Conservation (phyloP, 2,329 filamentous ascomycete genomes). For the Pyricularia pennisetigena region DNA sequence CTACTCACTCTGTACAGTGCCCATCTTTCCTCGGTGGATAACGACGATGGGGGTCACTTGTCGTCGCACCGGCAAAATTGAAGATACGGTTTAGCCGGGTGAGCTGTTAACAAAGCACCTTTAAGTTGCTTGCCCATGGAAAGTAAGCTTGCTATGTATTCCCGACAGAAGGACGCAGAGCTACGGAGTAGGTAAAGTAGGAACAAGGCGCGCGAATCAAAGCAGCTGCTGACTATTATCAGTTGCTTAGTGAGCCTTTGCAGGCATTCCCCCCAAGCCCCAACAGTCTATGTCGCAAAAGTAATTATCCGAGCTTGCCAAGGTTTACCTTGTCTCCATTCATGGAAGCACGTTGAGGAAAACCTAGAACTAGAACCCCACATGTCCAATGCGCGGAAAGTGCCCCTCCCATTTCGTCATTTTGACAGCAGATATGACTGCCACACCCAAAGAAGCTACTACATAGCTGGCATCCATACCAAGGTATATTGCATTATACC, state of each 20-base stretch:
- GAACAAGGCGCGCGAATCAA: not conserved
- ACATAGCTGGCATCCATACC: not conserved
- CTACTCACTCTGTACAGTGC: too few species aligned
- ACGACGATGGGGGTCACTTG: not conserved
- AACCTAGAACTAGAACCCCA: not conserved
- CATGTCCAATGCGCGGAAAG: not conserved
- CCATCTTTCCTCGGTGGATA: not conserved
- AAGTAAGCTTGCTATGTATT: not conserved
- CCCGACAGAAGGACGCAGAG: not conserved
- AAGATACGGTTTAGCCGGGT: not conserved
- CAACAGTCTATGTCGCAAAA: not conserved
- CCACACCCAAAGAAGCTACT: not conserved
- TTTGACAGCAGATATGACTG: not conserved
- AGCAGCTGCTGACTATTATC: not conserved
- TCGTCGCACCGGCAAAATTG: not conserved
- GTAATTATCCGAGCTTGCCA: not conserved
- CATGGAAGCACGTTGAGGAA: not conserved
- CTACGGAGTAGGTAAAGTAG: not conserved
- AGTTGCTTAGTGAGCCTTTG: conserved; percentile 1
- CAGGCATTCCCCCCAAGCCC: not conserved
- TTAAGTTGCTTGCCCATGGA: too few species aligned
- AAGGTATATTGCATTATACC: not conserved
- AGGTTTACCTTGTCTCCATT: not conserved
- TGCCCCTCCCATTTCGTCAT: conserved; percentile 1
- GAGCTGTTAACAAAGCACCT: too few species aligned